Evolutionary conservation across 1,284 basidiomycete genomes (phyloP).

Genomic region (Takashimella tepidaria): DNA sequence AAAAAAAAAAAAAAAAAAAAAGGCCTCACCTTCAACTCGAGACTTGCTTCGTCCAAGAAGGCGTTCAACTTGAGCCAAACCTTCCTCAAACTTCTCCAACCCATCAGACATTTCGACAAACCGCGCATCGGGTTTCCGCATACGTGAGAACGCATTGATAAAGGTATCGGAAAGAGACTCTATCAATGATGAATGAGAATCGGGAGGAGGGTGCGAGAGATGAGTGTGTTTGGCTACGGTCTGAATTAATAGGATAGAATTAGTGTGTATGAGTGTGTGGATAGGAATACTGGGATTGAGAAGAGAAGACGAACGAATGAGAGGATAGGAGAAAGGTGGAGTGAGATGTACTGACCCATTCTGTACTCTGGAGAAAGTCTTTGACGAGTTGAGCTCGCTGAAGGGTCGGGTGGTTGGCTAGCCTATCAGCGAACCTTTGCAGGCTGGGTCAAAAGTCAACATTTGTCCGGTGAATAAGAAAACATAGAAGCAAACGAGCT

Average conservation of each 20-base stretch:
- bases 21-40: conserved; percentile 75
- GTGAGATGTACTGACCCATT: conserved; percentile 74
- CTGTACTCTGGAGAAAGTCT: conserved; percentile 89
- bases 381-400: conserved; percentile 82
- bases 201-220: conserved; percentile 78
- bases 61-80: conserved; percentile 71
- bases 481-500: conserved; percentile 47
- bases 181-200: conserved; percentile 71
- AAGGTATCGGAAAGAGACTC: conserved; percentile 94
- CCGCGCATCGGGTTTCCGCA: conserved; percentile 92
- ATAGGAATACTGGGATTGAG: too few species aligned
- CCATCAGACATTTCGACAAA: conserved; percentile 86
- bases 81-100: conserved; percentile 93
- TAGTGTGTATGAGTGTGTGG: too few species aligned
- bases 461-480: too few species aligned
- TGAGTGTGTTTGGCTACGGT: conserved; percentile 95
- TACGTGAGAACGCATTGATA: conserved; percentile 81
- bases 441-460: conserved; percentile 55
- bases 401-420: conserved; percentile 89
- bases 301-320: background rate
- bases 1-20: background rate
- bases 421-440: conserved; percentile 83
- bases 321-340: too few species aligned
- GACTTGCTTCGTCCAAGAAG: conserved; percentile 68
- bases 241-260: conserved; percentile 49